Evolutionary conservation across 2,329 filamentous ascomycete species (phyloP).

Genomic region (Aspergillus quadricinctus): DNA sequence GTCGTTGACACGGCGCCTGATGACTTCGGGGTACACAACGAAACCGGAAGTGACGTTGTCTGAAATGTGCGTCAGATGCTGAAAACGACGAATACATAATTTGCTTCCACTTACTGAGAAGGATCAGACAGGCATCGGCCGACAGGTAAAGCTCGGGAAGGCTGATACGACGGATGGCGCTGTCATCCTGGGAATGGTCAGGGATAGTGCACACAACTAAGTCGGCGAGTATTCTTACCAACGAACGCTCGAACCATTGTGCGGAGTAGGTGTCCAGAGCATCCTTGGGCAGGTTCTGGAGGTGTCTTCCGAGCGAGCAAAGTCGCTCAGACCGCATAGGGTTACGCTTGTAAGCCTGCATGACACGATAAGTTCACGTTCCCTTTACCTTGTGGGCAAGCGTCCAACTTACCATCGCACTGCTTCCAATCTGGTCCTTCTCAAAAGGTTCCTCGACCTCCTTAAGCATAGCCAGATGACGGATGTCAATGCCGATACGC

Average conservation of each 20-base stretch:
- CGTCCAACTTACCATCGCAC: conserved; percentile 47
- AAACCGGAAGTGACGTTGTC: conserved; percentile 66
- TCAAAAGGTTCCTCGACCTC: conserved; percentile 84
- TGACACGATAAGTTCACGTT: conserved; percentile 31
- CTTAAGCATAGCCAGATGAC: conserved; percentile 70
- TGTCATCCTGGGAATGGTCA: conserved; percentile 55
- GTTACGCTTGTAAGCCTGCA: conserved; percentile 62
- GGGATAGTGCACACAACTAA: not conserved
- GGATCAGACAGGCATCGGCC: conserved; percentile 55
- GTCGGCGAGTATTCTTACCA: conserved; percentile 36
- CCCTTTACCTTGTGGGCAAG: not conserved
- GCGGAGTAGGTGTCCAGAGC: conserved; percentile 63
- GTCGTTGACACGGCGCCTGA: conserved; percentile 62
- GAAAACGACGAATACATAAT: not conserved
- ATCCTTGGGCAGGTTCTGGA: conserved; percentile 51
- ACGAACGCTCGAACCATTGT: conserved; percentile 73
- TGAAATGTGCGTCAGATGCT: conserved; percentile 23
- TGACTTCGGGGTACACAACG: conserved; percentile 73
- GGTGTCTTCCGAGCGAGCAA: conserved; percentile 54
- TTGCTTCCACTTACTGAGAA: conserved; percentile 26
- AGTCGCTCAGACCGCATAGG: conserved; percentile 56
- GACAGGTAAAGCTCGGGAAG: conserved; percentile 65
- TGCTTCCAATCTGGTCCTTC: conserved; percentile 69
- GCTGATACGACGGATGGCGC: conserved; percentile 55
- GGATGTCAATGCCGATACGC: conserved; percentile 69